Conservation (phyloP, 345 rosid species). For the Abelmoschus esculentus region DNA sequence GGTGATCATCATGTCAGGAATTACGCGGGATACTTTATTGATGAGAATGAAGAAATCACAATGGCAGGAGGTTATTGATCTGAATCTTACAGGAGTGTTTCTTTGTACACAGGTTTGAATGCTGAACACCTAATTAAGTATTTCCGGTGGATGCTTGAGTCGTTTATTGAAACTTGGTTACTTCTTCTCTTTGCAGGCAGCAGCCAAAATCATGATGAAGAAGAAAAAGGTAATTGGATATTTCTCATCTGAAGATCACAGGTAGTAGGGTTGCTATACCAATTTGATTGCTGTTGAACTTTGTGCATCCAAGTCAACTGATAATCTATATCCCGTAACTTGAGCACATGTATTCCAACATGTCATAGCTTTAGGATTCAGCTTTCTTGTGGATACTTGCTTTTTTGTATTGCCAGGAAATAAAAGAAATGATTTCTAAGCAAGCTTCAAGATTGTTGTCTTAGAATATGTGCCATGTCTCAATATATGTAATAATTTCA, state of each 20-base stretch:
- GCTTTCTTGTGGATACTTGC: constrained; percentile 4
- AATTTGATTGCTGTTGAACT: not conserved
- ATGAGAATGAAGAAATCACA: constrained; percentile 89
- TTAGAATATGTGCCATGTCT: constrained; percentile 4
- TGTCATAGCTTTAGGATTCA: not conserved
- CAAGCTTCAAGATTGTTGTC: not conserved
- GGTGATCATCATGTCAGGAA: constrained; percentile 49
- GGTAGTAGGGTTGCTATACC: not conserved
- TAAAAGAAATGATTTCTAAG: not conserved
- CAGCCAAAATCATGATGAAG: constrained; percentile 93
- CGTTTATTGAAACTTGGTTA: constrained; percentile 18
- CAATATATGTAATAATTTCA: constrained; percentile 20
- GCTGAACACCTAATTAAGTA: constrained; percentile 8
- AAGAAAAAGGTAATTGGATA: constrained; percentile 61
- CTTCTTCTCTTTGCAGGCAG: constrained; percentile 59
- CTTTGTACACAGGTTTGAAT: constrained; percentile 83
- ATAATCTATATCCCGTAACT: not conserved
- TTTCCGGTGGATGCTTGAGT: constrained; percentile 7
- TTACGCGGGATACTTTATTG: constrained; percentile 76
- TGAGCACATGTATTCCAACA: not conserved
- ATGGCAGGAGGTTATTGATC: constrained; percentile 93
- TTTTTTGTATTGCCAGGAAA: constrained; percentile 3
- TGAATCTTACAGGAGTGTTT: constrained; percentile 92
- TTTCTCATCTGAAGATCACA: not conserved
- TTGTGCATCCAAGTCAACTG: constrained; percentile 1